These are phyloP conservation scores for Phoenix roebelenii DNA, from an alignment of 176 grass and related monocot genomes.

Conservation along the genomic window DNA sequence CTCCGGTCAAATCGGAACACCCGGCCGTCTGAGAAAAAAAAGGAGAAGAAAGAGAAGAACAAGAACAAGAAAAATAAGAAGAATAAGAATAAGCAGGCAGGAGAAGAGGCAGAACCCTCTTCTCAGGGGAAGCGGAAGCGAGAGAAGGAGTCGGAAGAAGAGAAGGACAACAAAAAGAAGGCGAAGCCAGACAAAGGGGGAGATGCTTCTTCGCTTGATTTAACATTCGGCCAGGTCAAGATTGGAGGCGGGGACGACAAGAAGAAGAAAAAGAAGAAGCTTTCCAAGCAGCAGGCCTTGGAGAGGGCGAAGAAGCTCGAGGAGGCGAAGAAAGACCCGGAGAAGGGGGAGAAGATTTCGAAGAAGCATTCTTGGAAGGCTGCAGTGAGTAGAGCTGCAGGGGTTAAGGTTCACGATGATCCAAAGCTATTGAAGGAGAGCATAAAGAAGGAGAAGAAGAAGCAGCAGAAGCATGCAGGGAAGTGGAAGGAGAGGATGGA, in stretches of 20 bases:
- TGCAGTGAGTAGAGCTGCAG: constrained; percentile 50
- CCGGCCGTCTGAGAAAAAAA: constrained; percentile 42
- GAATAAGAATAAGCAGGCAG: constrained; percentile 27
- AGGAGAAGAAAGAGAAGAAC: constrained; percentile 40
- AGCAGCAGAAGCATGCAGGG: constrained; percentile 39
- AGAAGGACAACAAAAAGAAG: constrained; percentile 35
- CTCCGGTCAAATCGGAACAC: constrained; percentile 59
- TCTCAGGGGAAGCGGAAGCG: constrained; percentile 43
- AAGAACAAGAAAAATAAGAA: constrained; percentile 27
- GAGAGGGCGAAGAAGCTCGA: constrained; percentile 57
- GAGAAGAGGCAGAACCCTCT: not conserved
- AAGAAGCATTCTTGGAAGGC: constrained; percentile 55
- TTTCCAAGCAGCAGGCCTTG: constrained; percentile 60
- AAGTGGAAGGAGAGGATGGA: constrained; percentile 64
- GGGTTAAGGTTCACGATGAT: constrained; percentile 89
- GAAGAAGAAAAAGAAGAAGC: constrained; percentile 64
- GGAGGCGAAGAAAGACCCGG: constrained; percentile 60
- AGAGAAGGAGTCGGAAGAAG: constrained; percentile 27
- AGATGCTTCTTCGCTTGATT: constrained; percentile 14
- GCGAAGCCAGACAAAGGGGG: not conserved
- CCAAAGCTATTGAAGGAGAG: constrained; percentile 71
- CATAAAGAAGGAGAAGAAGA: constrained; percentile 75
- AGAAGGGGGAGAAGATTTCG: constrained; percentile 35
- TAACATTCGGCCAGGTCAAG: constrained; percentile 55
- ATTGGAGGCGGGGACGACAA: constrained; percentile 23